Evolutionary conservation across 1,139 yeast genomes (phyloP), one percentile per base, ranked within the genome.

Genomic region (Kodamaea sp.): DNA sequence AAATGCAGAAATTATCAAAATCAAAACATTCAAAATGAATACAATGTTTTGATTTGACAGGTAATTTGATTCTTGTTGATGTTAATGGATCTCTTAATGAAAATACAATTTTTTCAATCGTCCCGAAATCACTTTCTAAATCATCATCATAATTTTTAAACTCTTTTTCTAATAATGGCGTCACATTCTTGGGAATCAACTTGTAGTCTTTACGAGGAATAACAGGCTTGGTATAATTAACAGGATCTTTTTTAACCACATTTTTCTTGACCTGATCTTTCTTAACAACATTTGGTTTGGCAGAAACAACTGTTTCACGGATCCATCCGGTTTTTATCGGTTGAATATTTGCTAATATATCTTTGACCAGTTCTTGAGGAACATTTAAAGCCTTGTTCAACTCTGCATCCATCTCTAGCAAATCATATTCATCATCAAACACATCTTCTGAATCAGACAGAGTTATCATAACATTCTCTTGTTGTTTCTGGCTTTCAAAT

Each of bases 21-120:
- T 71, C 77, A 53, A 71, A 71, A 49, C 77, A 70, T 50, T 70
- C 76, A 46, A 71, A 70, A 49, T 71, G 77, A 26, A 49, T 49
- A 45, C 77, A 71, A 2, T 46, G 43, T 8, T 50, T 45, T 3
- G 75, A 60, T 47, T 68, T 70, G 2, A 71, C 69, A 1, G 77
- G 77, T 7, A 70, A 51, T 29, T 53, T 48, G 31, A 71, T 69
- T 40, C 62, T 64, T 31, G 67, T 61, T 24, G 70, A 69, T 20
- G 67, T 47, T 12, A 50, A 35, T 2, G 54, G 54, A 34, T 50
- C 54, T 22, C 43, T 46, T 23, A 50, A 40, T 2, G 53, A 43
- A 32, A 48, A 50, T 3, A 47, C 40, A 32, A 50, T 39, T 27
- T 46, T 47, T 29, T 49, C 50, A 6, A 47, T 35, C 8, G 40